Conservation (phyloP, 805 yeast species). For the Grigorovia humatica region DNA sequence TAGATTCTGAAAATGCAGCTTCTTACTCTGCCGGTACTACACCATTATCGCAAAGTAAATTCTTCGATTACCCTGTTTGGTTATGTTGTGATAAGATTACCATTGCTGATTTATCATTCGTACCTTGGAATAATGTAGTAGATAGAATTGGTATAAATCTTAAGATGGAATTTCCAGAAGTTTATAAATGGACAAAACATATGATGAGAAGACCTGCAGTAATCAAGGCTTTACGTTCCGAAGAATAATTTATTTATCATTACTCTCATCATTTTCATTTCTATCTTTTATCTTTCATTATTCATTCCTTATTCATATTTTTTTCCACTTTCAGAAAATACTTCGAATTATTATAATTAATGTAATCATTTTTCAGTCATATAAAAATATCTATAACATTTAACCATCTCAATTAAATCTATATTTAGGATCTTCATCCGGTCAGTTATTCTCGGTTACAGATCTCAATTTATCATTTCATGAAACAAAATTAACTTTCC, state of each 20-base stretch:
- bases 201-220: slow-evolving; percentile 96
- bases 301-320: no score
- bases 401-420: no score
- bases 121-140: slow-evolving; percentile 95
- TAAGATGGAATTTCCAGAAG: slow-evolving; percentile 85
- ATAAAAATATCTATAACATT: no score
- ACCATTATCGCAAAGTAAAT: slow-evolving; percentile 72
- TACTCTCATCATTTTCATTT: not conserved
- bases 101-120: slow-evolving; percentile 84
- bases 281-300: no score
- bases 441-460: no score
- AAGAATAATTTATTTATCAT: slow-evolving; percentile 28
- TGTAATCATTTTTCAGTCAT: no score
- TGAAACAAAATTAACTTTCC: no score
- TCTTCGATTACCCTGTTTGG: slow-evolving; percentile 93
- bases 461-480: no score
- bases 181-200: slow-evolving; percentile 87
- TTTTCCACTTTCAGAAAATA: no score
- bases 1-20: slow-evolving; percentile 79
- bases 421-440: no score
- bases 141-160: slow-evolving; percentile 85
- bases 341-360: no score
- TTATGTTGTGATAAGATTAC: slow-evolving; percentile 76
- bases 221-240: slow-evolving; percentile 68
- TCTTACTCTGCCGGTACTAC: slow-evolving; percentile 83